Conservation (phyloP, 164 flowering plant genomes). For the Piper betle region DNA sequence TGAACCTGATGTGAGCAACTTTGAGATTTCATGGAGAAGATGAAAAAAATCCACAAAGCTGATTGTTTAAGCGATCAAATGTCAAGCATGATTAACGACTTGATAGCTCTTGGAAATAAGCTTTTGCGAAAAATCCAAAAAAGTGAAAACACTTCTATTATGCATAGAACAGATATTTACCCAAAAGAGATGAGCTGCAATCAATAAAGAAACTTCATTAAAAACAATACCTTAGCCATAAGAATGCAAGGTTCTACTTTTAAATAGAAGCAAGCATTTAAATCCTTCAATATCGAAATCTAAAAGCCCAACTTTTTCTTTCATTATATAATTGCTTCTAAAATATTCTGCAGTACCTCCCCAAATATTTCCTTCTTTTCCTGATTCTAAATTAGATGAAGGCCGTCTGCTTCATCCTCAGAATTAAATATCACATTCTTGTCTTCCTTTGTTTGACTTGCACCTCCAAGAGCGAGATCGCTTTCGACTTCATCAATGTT, state of each 20-base stretch:
- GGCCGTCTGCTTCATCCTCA: constrained; percentile 22
- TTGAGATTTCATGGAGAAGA: too few species aligned
- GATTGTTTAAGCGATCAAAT: too few species aligned
- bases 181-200: too few species aligned
- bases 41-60: too few species aligned
- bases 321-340: constrained; percentile 1
- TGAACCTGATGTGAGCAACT: too few species aligned
- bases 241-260: constrained; percentile 57
- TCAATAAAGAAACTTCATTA: not conserved
- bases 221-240: constrained; percentile 59
- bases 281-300: constrained; percentile 28
- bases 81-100: too few species aligned
- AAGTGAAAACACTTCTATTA: too few species aligned
- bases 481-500: constrained; percentile 21
- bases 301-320: constrained; percentile 31
- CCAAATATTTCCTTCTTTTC: constrained; percentile 11
- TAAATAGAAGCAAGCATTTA: constrained; percentile 60
- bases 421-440: constrained; percentile 15
- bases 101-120: too few species aligned
- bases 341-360: constrained; percentile 4
- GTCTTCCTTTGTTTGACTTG: constrained; percentile 5
- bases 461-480: constrained; percentile 15
- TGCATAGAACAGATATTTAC: too few species aligned
- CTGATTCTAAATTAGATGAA: constrained; percentile 14
- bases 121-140: too few species aligned